Evolutionary conservation across 345 rosid species (phyloP), one percentile per base, ranked within the genome.

Genomic region (Brassica incana): DNA sequence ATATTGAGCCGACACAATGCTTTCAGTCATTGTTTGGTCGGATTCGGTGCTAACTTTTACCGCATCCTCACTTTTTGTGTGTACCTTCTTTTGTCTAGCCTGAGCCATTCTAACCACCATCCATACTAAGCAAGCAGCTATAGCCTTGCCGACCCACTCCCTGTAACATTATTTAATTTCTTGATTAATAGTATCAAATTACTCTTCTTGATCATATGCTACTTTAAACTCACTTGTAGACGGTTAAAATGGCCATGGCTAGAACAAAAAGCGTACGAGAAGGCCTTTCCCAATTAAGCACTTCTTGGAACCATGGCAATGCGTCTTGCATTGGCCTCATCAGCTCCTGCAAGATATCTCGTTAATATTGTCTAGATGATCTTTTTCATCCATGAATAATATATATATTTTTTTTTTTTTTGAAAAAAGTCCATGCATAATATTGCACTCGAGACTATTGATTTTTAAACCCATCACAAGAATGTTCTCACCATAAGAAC

Each of bases 101-200:
- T 50, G 85, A 71, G 83, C 73, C 93, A 95, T 95, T 83, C 83
- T 85, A 12, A 56, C 83, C 7, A 85, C 89, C 6, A 81, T 6
- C 88, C 85, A 78, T 43, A 90, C 58, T 73, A 90, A 78, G 67
- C 80, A 76, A 71, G 85, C 86, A 5, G 95, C 87, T 72, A 88
- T 77, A 36, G 91, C 92, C 84, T 86, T 86, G 43, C 92, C 92
- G 54, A 86, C 50, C 97, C 99, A 95, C 75, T 93, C 97, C 86
- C 99, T 82, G 73, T 56, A 20, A 40, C 71, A 38, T 63, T 7
- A 40, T n/a, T 3, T 27, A 29, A 29, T 15, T 6, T 10, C 58
- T 76, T 60, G 32, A 11, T 1, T n/a, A 2, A 11, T 61, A 61
- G 12, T 61, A 3, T 8, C 32, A 61, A 50, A 14, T 10, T 25